These are phyloP conservation scores for Pyrenophora graminea DNA, from an alignment of 2,329 filamentous ascomycete genomes.

Conservation along the genomic window DNA sequence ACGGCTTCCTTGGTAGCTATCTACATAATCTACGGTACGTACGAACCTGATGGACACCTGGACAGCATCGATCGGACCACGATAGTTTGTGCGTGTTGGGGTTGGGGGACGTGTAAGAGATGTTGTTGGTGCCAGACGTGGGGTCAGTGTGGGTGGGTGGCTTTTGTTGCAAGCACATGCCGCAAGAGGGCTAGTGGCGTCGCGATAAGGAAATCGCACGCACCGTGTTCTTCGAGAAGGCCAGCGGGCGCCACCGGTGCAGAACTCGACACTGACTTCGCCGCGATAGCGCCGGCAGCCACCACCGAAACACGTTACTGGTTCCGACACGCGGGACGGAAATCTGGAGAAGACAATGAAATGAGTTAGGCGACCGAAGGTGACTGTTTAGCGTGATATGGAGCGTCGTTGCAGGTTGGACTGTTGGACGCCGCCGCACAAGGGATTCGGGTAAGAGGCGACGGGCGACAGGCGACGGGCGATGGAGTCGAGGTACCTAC, in stretches of 20 bases:
- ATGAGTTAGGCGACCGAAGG: constrained; percentile 6
- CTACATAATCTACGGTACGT: no score
- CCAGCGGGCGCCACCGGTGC: constrained; percentile 11
- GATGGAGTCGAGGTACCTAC: no score
- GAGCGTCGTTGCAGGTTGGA: no score
- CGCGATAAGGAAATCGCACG: constrained; percentile 10
- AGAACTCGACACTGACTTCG: constrained; percentile 6
- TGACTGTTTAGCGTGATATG: constrained; percentile 4
- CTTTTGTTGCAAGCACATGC: constrained; percentile 14
- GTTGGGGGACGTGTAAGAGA: background rate
- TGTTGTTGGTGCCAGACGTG: background rate
- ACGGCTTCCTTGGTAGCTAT: background rate
- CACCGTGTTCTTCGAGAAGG: constrained; percentile 9
- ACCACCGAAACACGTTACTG: constrained; percentile 5
- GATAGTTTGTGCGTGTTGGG: background rate
- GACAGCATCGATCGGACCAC: no score
- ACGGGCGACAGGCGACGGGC: no score
- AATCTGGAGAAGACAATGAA: constrained; percentile 11
- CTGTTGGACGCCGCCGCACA: no score
- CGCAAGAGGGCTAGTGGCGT: constrained; percentile 5
- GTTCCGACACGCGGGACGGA: constrained; percentile 10
- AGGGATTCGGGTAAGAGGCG: no score
- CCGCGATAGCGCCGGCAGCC: constrained; percentile 8
- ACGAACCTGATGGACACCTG: no score
- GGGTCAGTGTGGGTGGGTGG: background rate